Conservation (phyloP, 306 rosid species). For the Urtica urens region DNA sequence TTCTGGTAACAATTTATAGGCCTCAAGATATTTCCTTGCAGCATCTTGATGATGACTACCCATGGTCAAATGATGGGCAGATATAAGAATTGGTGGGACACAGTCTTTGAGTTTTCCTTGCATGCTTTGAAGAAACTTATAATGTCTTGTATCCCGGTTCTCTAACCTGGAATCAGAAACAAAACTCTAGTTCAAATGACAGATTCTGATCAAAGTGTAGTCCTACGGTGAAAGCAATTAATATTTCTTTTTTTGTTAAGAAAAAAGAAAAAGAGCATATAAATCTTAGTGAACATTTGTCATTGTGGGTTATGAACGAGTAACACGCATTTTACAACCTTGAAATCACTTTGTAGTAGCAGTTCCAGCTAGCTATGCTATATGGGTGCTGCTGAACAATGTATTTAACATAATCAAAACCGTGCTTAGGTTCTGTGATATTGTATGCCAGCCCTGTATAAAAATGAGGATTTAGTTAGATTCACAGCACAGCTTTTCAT, state of each 20-base stretch:
- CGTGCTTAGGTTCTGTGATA: slow-evolving; percentile 73
- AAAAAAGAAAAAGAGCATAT: too few species aligned
- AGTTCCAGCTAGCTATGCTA: slow-evolving; percentile 85
- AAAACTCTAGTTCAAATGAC: too few species aligned
- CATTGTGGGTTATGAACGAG: too few species aligned
- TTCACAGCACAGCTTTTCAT: background rate
- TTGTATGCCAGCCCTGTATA: slow-evolving; percentile 73
- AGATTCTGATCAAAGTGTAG: too few species aligned
- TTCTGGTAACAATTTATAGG: slow-evolving; percentile 61
- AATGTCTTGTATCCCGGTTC: slow-evolving; percentile 62
- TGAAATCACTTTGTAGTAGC: slow-evolving; percentile 85
- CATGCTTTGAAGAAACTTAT: slow-evolving; percentile 52
- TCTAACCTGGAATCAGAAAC: slow-evolving; percentile 44
- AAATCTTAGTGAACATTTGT: too few species aligned
- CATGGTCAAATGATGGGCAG: slow-evolving; percentile 61
- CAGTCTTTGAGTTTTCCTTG: slow-evolving; percentile 52
- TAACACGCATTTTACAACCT: slow-evolving; percentile 36
- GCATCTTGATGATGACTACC: slow-evolving; percentile 85
- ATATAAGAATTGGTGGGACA: slow-evolving; percentile 68
- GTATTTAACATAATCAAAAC: slow-evolving; percentile 71
- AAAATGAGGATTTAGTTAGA: background rate
- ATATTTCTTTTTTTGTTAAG: too few species aligned
- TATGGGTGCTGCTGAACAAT: slow-evolving; percentile 72
- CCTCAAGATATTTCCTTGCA: slow-evolving; percentile 83
- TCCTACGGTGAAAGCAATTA: too few species aligned